Evolutionary conservation across 371 early-diverging fungal genomes (phyloP).

Genomic region (Syncephalastrum monosporum): DNA sequence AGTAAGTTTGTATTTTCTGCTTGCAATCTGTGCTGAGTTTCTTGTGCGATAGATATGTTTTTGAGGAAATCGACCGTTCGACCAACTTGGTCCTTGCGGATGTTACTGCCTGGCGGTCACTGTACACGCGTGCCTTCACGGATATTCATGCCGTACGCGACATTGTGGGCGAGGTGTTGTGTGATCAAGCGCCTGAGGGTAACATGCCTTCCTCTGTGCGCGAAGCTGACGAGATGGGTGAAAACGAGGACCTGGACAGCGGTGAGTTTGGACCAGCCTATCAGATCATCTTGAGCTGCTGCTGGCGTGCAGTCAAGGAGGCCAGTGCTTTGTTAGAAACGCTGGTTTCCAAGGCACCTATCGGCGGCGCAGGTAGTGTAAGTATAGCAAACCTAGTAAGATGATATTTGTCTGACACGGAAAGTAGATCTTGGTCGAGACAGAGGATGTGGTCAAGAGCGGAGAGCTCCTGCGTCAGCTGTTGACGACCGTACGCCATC

Average conservation of each 20-base stretch:
- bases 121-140: constrained; percentile 39
- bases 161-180: constrained; percentile 68
- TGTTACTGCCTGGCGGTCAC: constrained; percentile 42
- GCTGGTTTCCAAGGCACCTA: constrained; percentile 36
- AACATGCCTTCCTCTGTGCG: constrained; percentile 74
- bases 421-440: constrained; percentile 18
- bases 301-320: constrained; percentile 93
- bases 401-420: not conserved
- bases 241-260: constrained; percentile 30
- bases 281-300: constrained; percentile 86
- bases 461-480: constrained; percentile 61
- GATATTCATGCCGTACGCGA: constrained; percentile 54
- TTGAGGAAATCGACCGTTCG: constrained; percentile 54
- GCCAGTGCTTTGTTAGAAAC: constrained; percentile 55
- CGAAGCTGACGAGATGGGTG: constrained; percentile 54
- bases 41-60: constrained; percentile 44
- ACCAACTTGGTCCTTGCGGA: constrained; percentile 30
- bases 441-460: constrained; percentile 40
- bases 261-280: constrained; percentile 59
- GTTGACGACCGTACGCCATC: constrained; percentile 81
- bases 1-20: constrained; percentile 29
- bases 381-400: not conserved
- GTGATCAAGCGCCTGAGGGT: constrained; percentile 82
- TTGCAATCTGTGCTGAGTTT: not conserved
- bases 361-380: constrained; percentile 12